These are phyloP conservation scores for Sporothrix schenckii DNA, from an alignment of 2,329 filamentous ascomycete species.

Conservation along the genomic window DNA sequence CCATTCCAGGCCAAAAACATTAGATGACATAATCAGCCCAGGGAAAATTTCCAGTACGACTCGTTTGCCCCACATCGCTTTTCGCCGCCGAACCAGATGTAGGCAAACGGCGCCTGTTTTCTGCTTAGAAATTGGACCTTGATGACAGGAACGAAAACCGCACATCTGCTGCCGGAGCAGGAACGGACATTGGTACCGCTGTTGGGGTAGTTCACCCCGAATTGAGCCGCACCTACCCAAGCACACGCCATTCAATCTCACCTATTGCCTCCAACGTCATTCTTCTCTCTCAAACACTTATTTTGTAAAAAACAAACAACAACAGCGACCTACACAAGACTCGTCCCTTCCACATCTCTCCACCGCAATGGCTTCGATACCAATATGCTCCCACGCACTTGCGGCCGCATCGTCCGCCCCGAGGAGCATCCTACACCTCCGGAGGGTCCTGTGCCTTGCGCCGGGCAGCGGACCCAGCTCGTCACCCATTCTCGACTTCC, in stretches of 20 bases:
- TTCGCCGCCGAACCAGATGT: constrained; percentile 22
- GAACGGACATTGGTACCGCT: neutral
- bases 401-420: constrained; percentile 9
- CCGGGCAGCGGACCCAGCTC: constrained; percentile 29
- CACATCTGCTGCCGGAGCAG: neutral
- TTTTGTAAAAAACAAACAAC: neutral
- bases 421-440: neutral
- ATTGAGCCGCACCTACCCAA: neutral
- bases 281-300: neutral
- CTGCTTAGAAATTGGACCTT: constrained; percentile 30
- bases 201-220: neutral
- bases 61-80: constrained; percentile 15
- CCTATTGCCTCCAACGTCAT: neutral
- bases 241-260: neutral
- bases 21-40: constrained; percentile 19
- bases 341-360: neutral
- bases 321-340: neutral
- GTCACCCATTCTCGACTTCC: constrained; percentile 47
- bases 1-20: neutral
- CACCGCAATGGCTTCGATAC: constrained; percentile 10
- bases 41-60: neutral
- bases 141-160: constrained; percentile 26
- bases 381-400: constrained; percentile 15
- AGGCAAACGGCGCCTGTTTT: neutral
- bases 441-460: neutral